A percentile compares a stretch with the other conserved stretches of the same genome.
Conservation (phyloP, 345 rosid genomes). For the Arabidopsis suecica region DNA sequence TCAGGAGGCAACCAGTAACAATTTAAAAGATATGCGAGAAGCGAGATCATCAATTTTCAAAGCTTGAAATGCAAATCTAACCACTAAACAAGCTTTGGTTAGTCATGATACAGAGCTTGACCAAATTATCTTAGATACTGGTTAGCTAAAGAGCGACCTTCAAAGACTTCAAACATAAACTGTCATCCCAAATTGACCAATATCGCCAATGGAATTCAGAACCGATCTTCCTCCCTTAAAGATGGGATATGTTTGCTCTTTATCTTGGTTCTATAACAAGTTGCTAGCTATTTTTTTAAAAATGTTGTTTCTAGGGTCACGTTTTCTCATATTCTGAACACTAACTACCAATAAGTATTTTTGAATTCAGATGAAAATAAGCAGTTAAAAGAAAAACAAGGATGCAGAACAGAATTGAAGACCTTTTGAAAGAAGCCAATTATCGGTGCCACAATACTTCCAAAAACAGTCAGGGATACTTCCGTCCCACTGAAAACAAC, state of each 20-base stretch:
- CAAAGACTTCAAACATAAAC: constrained; percentile 13
- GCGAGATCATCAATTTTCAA: background rate
- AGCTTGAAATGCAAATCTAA: background rate
- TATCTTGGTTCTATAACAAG: constrained; percentile 12
- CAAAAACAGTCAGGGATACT: constrained; percentile 59
- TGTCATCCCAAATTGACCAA: background rate
- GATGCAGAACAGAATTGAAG: constrained; percentile 31
- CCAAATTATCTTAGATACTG: background rate
- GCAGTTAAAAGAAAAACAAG: constrained; percentile 5
- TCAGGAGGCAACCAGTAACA: background rate
- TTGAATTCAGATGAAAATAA: background rate
- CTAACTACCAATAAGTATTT: constrained; percentile 20
- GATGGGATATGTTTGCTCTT: background rate
- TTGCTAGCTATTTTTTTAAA: background rate
- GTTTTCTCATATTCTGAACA: background rate
- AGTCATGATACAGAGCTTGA: background rate
- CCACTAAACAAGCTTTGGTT: too few relatives aligned
- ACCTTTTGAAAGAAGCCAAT: constrained; percentile 71
- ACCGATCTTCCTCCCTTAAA: background rate
- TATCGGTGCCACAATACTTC: constrained; percentile 54
- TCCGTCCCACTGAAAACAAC: constrained; percentile 76
- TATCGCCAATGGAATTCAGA: background rate
- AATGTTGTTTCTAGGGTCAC: background rate
- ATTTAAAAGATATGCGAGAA: too few relatives aligned
- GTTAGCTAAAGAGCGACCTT: background rate